Percentiles rank a stretch among this genome's conserved stretches.
Evolutionary conservation across 371 early-diverging fungal genomes (phyloP).

Genomic region (Mortierella sp.): DNA sequence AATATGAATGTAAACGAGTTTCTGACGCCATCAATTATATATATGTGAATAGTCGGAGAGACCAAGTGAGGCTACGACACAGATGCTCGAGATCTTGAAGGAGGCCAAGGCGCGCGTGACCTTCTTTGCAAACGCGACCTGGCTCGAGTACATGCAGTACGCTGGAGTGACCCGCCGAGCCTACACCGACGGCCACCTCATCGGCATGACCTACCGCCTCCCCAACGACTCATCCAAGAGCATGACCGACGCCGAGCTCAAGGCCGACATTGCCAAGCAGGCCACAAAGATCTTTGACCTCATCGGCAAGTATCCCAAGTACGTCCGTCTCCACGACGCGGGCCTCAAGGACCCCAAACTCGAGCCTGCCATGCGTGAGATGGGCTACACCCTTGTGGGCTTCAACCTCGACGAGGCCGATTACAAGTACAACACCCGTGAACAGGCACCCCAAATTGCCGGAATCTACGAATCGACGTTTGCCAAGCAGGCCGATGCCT

Average conservation of each 20-base stretch:
- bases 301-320: constrained; percentile 69
- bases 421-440: constrained; percentile 60
- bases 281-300: constrained; percentile 63
- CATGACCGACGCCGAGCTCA: constrained; percentile 63
- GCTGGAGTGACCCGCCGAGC: constrained; percentile 65
- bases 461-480: constrained; percentile 61
- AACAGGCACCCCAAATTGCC: constrained; percentile 60
- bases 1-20: neutral
- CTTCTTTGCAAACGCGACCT: constrained; percentile 71
- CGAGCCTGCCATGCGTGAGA: constrained; percentile 61
- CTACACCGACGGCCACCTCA: constrained; percentile 69
- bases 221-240: constrained; percentile 62
- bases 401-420: constrained; percentile 70
- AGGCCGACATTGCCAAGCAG: constrained; percentile 62
- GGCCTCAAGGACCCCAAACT: constrained; percentile 61
- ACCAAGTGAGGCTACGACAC: constrained; percentile 71
- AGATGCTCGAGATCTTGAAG: constrained; percentile 66
- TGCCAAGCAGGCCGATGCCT: constrained; percentile 64
- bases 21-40: neutral
- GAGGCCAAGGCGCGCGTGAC: constrained; percentile 67
- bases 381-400: constrained; percentile 67
- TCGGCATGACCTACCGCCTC: constrained; percentile 72
- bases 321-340: constrained; percentile 68
- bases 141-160: constrained; percentile 66
- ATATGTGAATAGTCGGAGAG: constrained; percentile 63